phyloP scores from a whole-genome alignment of 1,139 yeast species.

The Magnusiomyces fungicola region DNA sequence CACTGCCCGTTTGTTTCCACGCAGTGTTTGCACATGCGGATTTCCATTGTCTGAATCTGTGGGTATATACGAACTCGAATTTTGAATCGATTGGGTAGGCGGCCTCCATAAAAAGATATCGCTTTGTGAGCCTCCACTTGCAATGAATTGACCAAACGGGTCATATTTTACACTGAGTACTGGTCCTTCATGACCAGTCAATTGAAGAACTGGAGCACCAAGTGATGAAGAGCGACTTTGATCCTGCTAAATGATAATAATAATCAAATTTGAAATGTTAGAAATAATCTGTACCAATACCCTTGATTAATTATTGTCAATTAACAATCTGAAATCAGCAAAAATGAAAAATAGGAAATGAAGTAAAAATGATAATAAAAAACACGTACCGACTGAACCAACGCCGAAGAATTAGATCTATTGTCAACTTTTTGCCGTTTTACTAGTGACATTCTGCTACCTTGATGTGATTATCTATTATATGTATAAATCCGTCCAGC shows the following conservation, averaged over 20 bases:
- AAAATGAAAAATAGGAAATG: too few species aligned
- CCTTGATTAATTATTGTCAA: neutral
- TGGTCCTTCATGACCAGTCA: slow-evolving; percentile 8
- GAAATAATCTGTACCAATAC: neutral
- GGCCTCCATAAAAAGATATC: slow-evolving; percentile 21
- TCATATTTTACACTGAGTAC: slow-evolving; percentile 30
- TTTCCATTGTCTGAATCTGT: slow-evolving; percentile 17
- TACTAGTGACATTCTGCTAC: neutral
- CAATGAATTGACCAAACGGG: slow-evolving; percentile 28
- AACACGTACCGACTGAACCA: neutral
- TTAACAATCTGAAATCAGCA: neutral
- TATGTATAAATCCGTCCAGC: neutral
- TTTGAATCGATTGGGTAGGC: too few species aligned
- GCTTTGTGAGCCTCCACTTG: slow-evolving; percentile 31
- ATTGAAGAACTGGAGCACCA: slow-evolving; percentile 1
- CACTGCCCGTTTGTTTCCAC: slow-evolving; percentile 47
- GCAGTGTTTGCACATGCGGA: slow-evolving; percentile 39
- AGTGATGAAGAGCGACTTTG: neutral
- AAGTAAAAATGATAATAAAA: too few species aligned
- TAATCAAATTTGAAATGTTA: neutral
- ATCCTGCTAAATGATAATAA: neutral
- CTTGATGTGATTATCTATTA: too few species aligned
- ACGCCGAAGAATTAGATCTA: neutral
- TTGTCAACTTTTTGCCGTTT: neutral
- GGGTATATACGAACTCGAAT: neutral